Percentiles rank a stretch among this genome's conserved stretches.
Evolutionary conservation across 768 basidiomycete species (phyloP).

Genomic region (Coprinopsis cinerea): DNA sequence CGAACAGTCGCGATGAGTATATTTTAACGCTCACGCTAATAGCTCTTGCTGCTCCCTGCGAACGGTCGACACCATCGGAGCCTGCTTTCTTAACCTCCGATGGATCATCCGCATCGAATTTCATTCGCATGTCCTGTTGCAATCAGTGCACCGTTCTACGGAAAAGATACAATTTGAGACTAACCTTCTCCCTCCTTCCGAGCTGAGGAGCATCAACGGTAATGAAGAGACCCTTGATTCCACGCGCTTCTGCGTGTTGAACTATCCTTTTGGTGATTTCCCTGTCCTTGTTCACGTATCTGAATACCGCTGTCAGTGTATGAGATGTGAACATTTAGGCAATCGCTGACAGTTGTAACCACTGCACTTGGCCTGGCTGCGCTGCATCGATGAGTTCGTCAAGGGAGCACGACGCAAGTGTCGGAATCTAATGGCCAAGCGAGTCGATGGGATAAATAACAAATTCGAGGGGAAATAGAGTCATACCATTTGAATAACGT

Average conservation of each 20-base stretch:
- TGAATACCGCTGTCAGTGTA: no score
- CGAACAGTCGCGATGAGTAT: background rate
- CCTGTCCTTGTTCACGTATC: conserved; percentile 90
- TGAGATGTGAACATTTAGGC: no score
- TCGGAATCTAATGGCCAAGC: conserved; percentile 59
- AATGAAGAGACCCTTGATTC: conserved; percentile 91
- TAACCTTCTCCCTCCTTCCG: conserved; percentile 81
- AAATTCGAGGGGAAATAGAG: background rate
- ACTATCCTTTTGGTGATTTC: conserved; percentile 81
- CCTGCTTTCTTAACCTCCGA: conserved; percentile 50
- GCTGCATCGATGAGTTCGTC: conserved; percentile 93
- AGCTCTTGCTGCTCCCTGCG: conserved; percentile 90
- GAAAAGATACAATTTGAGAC: background rate
- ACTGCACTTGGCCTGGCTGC: conserved; percentile 71
- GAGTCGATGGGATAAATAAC: background rate
- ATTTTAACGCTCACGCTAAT: conserved; percentile 59
- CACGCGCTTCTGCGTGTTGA: conserved; percentile 83
- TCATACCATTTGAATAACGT: conserved; percentile 44
- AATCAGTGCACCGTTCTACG: background rate
- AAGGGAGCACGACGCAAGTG: conserved; percentile 91
- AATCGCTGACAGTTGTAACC: conserved; percentile 82
- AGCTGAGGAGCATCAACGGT: conserved; percentile 98
- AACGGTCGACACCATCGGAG: conserved; percentile 59
- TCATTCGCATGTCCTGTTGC: conserved; percentile 85
- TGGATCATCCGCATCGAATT: conserved; percentile 79